A percentile compares a stretch with the other conserved stretches of the same genome.
Evolutionary conservation across 2,329 filamentous ascomycete species (phyloP).

Genomic region (Colletotrichum musicola): DNA sequence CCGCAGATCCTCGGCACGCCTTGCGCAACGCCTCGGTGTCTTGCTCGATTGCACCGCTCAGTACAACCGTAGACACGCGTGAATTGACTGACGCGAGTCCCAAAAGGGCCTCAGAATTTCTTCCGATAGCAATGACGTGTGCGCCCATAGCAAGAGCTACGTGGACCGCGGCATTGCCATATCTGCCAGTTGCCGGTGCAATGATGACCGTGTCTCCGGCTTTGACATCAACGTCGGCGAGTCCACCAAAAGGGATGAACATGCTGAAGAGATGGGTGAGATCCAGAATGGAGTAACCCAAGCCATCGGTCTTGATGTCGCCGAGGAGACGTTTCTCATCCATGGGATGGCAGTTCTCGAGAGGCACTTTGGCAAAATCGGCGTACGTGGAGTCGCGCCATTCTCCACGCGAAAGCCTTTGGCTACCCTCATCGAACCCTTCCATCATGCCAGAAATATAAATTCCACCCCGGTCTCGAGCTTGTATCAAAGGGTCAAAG

Average conservation of each 20-base stretch:
- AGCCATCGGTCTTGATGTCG: conserved; percentile 7
- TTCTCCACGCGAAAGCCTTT: conserved; percentile 43
- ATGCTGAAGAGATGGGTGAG: conserved; percentile 52
- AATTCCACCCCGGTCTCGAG: conserved; percentile 46
- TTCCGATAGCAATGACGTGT: conserved; percentile 63
- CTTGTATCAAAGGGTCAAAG: conserved; percentile 46
- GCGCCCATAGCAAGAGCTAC: conserved; percentile 65
- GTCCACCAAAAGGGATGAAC: conserved; percentile 59
- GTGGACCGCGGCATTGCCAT: conserved; percentile 61
- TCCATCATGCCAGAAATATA: conserved; percentile 48
- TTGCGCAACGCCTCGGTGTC: conserved; percentile 47
- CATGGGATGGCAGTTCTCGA: conserved; percentile 51
- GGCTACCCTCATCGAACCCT: conserved; percentile 42
- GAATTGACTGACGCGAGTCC: conserved; percentile 45
- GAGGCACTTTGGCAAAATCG: conserved; percentile 46
- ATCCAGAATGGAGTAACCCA: conserved; percentile 57
- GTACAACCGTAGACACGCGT: conserved; percentile 51
- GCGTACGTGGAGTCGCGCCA: conserved; percentile 50
- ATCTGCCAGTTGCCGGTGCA: conserved; percentile 63
- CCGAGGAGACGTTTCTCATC: conserved; percentile 45
- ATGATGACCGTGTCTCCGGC: conserved; percentile 63
- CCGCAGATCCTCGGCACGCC: neutral
- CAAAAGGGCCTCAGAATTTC: conserved; percentile 51
- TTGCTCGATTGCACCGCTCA: conserved; percentile 53
- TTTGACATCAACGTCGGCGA: conserved; percentile 55